Evolutionary conservation across 2,329 filamentous ascomycete species (phyloP).

Genomic region (Fusarium marasasianum): DNA sequence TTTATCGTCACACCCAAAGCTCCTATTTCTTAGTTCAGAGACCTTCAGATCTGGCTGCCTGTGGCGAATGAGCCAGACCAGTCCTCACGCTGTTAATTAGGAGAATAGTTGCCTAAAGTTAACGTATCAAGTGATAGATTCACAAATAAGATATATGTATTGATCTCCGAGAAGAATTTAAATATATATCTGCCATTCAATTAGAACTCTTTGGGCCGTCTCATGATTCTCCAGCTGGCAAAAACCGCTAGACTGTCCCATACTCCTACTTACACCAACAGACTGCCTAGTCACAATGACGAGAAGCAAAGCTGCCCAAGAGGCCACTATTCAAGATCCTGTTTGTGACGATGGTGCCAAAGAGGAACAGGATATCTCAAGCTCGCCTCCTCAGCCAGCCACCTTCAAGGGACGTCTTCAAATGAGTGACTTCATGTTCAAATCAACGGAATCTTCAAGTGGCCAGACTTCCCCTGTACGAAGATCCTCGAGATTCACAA

Average conservation of each 20-base stretch:
- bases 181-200: neutral
- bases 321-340: neutral
- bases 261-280: neutral
- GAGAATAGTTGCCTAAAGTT: neutral
- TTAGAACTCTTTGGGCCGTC: neutral
- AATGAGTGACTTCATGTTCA: slow-evolving; percentile 56
- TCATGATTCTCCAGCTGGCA: neutral
- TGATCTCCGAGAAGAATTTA: neutral
- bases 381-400: slow-evolving; percentile 40
- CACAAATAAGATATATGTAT: neutral
- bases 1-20: slow-evolving; percentile 1
- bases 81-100: neutral
- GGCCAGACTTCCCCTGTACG: slow-evolving; percentile 20
- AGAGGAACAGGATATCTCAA: neutral
- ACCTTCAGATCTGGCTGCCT: neutral
- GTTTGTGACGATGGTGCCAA: neutral
- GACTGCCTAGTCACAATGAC: slow-evolving; percentile 5
- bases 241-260: neutral
- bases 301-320: neutral
- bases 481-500: slow-evolving; percentile 27
- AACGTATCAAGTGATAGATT: neutral
- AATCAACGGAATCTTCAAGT: slow-evolving; percentile 36
- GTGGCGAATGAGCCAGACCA: slow-evolving; percentile 24
- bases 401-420: slow-evolving; percentile 57
- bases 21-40: neutral